Conservation (phyloP, 2,329 filamentous ascomycete genomes). For the Verticillium albo-atrum region DNA sequence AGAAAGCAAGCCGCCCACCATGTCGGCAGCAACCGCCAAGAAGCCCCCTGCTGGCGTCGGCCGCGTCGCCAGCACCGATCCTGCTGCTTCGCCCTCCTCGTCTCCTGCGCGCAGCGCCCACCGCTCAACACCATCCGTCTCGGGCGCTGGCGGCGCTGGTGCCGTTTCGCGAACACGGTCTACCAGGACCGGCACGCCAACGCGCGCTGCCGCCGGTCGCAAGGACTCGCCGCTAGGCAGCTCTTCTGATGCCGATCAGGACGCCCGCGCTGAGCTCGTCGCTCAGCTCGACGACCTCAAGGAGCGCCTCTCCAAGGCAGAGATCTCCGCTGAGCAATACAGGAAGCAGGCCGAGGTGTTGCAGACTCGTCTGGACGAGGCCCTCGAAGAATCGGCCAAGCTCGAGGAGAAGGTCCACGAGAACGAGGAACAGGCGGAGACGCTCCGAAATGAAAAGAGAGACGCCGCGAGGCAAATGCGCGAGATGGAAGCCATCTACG, state of each 20-base stretch:
- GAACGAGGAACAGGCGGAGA: conserved; percentile 76
- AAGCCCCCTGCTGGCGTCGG: conserved; percentile 45
- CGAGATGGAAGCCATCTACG: conserved; percentile 90
- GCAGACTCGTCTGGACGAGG: conserved; percentile 81
- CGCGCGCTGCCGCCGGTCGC: conserved; percentile 63
- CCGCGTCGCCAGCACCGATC: conserved; percentile 36
- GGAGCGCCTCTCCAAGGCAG: conserved; percentile 75
- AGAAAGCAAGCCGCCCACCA: conserved; percentile 17
- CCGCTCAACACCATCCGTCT: conserved; percentile 39
- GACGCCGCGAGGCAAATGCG: conserved; percentile 79
- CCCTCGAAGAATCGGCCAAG: conserved; percentile 74
- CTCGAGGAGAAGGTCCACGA: conserved; percentile 87
- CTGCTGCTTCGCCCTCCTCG: conserved; percentile 18
- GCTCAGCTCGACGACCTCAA: conserved; percentile 80
- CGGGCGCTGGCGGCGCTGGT: conserved; percentile 35
- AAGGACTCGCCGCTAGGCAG: conserved; percentile 45
- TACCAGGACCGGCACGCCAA: conserved; percentile 57
- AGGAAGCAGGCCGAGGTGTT: conserved; percentile 82
- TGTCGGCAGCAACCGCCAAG: conserved; percentile 49
- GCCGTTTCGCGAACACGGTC: conserved; percentile 57
- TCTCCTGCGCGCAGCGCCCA: conserved; percentile 23
- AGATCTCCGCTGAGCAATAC: conserved; percentile 71
- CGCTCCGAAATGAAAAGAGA: conserved; percentile 77
- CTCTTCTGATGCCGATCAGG: conserved; percentile 56
- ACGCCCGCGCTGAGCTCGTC: conserved; percentile 73